Base-by-base conservation (phyloP, 306 rosid species). In the Adenanthera pavonina region DNA sequence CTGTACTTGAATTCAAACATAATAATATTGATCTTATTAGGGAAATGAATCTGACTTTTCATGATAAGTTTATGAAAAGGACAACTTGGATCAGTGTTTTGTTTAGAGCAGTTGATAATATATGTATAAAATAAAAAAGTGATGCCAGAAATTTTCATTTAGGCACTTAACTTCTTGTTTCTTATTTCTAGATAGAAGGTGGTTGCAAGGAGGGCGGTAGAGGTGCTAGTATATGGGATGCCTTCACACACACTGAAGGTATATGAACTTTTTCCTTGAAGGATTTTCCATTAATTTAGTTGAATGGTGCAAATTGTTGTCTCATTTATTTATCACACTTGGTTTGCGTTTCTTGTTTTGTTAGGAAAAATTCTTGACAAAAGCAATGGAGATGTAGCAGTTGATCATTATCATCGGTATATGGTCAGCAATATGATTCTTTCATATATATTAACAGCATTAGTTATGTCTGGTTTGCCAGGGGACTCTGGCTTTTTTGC, bases 211-310 rank as follows among this genome's bases (percentile, higher is more conserved):
- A 84, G 83, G 98, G 95, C 69, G 92, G 94, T 51, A 88, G 92
- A 87, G 97, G 97, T 79, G 88, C 97, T 61, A 78, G 97, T 72
- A 92, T 92, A 76, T 92, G 97, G 97, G 97, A 95, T 88, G 94
- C 91, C 59, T 95, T 95, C 87, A 35, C 97, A 70, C 95, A 92
- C 81, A 80, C 78, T 15, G 79, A 87, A 67, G 97, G 98, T 92
- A 80, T 60, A 20, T 11, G 6, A 79, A 71, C 76, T 36, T 74
- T 66, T 64, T 77, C 44, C 36, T 77, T 38, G 51, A 36, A 72
- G 36, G 76, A 72, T 34, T 84, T 71, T 65, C 20, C 51, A 72
- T 78, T 54, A 19, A 35, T 40, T 52, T 84, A 17, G 47, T 66
- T 41, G 14, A 16, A 54, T 56, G 72, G 30, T 67, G 74, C 60